phyloP scores from a whole-genome alignment of 1,139 yeast genomes.

The Pneumocystis jirovecii region DNA sequence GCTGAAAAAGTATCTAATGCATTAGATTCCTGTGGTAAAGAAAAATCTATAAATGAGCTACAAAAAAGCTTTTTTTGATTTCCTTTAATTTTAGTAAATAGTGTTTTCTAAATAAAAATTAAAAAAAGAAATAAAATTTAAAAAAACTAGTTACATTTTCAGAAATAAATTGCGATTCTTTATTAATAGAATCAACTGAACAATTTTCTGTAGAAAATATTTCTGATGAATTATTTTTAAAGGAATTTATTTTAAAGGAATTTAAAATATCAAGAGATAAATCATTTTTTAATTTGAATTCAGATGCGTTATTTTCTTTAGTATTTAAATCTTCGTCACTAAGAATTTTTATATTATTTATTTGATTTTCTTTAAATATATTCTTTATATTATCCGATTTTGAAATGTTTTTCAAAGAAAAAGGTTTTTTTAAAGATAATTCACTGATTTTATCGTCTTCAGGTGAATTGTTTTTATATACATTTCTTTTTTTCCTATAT shows the following conservation, averaged over 20 bases:
- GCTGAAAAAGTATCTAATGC: neutral
- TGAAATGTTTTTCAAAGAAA: neutral
- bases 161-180: neutral
- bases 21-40: neutral
- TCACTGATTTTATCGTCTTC: neutral
- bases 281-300: neutral
- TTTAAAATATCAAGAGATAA: neutral
- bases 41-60: neutral
- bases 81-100: neutral
- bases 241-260: neutral
- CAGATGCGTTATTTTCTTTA: neutral
- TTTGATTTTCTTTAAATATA: neutral
- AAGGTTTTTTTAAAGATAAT: neutral
- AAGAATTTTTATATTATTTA: neutral
- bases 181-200: neutral
- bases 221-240: neutral
- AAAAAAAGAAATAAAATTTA: neutral
- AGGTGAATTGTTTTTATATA: neutral
- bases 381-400: neutral
- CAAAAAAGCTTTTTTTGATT: neutral
- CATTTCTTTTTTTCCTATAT: neutral
- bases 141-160: neutral
- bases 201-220: neutral
- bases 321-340: neutral
- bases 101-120: neutral